A percentile compares a stretch with the other conserved stretches of the same genome.
Conservation (phyloP, 108 stramenopile genomes). For the Stephanodiscus triporus region DNA sequence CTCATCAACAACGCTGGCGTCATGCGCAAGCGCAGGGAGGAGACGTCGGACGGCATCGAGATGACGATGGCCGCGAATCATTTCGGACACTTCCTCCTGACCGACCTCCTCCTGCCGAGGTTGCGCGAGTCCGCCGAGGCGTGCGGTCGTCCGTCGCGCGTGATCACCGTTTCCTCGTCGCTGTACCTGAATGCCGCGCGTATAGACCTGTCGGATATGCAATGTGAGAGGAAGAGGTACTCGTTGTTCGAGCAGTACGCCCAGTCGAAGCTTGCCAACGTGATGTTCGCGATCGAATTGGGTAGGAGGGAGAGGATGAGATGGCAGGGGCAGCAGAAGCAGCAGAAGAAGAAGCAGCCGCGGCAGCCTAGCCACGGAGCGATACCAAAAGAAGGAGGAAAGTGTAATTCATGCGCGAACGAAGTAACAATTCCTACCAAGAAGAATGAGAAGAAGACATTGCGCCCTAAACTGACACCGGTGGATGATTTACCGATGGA, state of each 20-base stretch:
- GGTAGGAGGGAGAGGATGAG: conserved; percentile 42
- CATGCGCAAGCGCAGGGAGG: conserved; percentile 69
- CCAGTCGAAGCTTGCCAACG: conserved; percentile 88
- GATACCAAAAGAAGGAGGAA: neutral
- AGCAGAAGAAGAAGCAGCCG: neutral
- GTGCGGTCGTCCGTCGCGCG: conserved; percentile 31
- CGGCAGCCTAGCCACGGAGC: neutral
- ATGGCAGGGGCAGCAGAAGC: neutral
- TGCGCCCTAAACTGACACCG: neutral
- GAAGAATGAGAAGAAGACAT: neutral
- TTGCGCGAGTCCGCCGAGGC: conserved; percentile 37
- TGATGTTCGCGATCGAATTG: conserved; percentile 79
- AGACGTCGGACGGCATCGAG: conserved; percentile 68
- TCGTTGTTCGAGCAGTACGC: conserved; percentile 86
- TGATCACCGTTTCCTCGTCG: conserved; percentile 45
- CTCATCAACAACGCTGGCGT: conserved; percentile 90
- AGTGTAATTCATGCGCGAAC: neutral
- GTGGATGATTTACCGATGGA: neutral
- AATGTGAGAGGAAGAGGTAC: conserved; percentile 62
- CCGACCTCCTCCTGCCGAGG: conserved; percentile 60
- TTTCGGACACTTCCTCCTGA: conserved; percentile 85
- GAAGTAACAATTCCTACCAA: neutral
- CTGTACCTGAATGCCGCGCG: conserved; percentile 36
- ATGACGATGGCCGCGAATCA: conserved; percentile 89
- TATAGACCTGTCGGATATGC: conserved; percentile 75